Percentiles rank a stretch among this genome's conserved stretches.
Evolutionary conservation across 495 filamentous ascomycete genomes (phyloP).

Genomic region (Podospora anserina): DNA sequence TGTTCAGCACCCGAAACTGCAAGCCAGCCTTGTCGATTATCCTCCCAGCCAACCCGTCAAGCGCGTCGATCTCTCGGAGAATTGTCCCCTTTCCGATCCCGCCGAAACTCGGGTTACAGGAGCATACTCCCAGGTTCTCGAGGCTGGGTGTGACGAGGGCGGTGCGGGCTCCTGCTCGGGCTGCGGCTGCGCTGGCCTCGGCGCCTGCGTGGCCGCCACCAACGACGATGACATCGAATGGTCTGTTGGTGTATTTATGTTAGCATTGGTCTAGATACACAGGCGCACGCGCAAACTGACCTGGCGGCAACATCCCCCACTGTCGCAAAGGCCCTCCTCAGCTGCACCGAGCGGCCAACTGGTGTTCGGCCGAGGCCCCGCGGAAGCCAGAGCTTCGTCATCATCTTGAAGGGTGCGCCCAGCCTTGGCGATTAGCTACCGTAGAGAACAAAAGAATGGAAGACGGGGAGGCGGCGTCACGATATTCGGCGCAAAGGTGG

Average conservation of each 20-base stretch:
- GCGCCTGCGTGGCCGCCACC: constrained; percentile 94
- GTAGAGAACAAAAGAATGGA: not conserved
- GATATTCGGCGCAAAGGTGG: not conserved
- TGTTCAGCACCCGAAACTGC: constrained; percentile 85
- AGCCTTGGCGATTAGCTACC: not conserved
- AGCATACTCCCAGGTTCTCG: constrained; percentile 90
- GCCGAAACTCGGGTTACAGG: constrained; percentile 95
- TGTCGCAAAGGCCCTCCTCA: constrained; percentile 37
- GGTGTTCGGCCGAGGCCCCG: constrained; percentile 30
- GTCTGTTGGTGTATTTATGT: constrained; percentile 41
- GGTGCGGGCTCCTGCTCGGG: constrained; percentile 83
- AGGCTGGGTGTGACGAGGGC: constrained; percentile 83
- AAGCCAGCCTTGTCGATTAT: constrained; percentile 92
- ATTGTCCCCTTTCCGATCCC: constrained; percentile 99
- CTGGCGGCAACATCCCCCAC: constrained; percentile 37
- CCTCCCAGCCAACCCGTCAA: constrained; percentile 85
- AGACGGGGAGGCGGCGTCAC: not conserved
- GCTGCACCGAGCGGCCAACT: not conserved
- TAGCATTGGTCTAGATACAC: not conserved
- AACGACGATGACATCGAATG: constrained; percentile 91
- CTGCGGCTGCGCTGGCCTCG: constrained; percentile 91
- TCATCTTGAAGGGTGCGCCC: constrained; percentile 16
- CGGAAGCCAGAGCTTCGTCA: constrained; percentile 38
- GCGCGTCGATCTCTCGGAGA: constrained; percentile 89
- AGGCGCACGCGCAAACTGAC: constrained; percentile 2